phyloP scores from a whole-genome alignment of 495 filamentous ascomycete genomes.

The Hypoxylon intermedium region DNA sequence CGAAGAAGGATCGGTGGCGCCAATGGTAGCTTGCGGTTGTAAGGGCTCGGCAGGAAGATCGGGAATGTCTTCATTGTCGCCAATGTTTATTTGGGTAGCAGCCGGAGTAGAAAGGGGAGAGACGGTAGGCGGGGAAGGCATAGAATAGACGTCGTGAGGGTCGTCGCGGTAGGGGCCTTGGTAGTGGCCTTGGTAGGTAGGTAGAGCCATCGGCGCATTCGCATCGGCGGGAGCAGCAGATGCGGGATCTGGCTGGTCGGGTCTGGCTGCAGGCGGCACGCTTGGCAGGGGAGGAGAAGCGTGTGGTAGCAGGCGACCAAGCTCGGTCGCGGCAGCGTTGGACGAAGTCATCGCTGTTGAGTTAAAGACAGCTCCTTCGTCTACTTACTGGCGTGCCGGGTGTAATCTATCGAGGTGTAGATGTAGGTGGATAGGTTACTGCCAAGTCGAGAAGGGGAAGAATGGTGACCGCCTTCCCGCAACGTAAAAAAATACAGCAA shows the following conservation, averaged over 20 bases:
- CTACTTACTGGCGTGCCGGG: conserved; percentile 40
- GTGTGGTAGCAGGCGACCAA: conserved; percentile 15
- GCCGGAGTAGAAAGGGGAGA: conserved; percentile 45
- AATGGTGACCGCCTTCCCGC: conserved; percentile 45
- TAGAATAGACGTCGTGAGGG: conserved; percentile 28
- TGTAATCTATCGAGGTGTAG: conserved; percentile 11
- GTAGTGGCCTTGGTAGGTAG: conserved; percentile 1
- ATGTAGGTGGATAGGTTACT: conserved; percentile 26
- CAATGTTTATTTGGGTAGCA: conserved; percentile 39
- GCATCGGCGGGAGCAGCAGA: conserved; percentile 8
- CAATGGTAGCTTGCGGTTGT: conserved; percentile 29
- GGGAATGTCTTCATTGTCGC: conserved; percentile 37
- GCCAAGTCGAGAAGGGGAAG: conserved; percentile 36
- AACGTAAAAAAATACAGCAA: conserved; percentile 41
- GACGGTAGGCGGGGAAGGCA: conserved; percentile 43
- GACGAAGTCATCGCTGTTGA: conserved; percentile 50
- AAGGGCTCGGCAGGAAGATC: conserved; percentile 28
- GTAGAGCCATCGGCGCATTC: conserved; percentile 30
- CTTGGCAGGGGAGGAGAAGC: conserved; percentile 19
- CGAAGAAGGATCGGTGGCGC: conserved; percentile 25
- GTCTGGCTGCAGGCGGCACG: conserved; percentile 10
- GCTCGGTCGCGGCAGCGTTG: conserved; percentile 37
- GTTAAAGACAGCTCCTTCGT: conserved; percentile 47
- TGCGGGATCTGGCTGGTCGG: conserved; percentile 14
- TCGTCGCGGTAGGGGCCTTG: conserved; percentile 27